These are phyloP conservation scores for Pseudovirgaria hyperparasitica DNA, from an alignment of 2,329 filamentous ascomycete species.

Conservation along the genomic window DNA sequence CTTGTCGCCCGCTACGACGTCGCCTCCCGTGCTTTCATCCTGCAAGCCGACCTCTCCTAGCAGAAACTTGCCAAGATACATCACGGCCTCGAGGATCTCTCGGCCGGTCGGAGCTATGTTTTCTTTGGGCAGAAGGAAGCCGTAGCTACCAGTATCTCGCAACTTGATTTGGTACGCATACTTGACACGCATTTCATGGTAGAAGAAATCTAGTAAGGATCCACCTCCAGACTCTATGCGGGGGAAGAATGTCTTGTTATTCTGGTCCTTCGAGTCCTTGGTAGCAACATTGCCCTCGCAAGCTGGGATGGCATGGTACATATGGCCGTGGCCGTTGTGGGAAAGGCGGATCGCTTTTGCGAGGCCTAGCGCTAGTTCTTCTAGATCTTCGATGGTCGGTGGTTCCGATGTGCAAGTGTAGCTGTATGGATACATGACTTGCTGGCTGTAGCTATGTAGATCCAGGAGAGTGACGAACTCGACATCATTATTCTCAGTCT, in stretches of 20 bases:
- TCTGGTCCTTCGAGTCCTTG: constrained; percentile 18
- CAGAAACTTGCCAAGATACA: constrained; percentile 74
- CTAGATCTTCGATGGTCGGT: constrained; percentile 78
- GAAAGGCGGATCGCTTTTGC: constrained; percentile 80
- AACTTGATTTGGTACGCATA: constrained; percentile 93
- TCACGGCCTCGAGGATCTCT: constrained; percentile 71
- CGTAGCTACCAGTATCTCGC: constrained; percentile 84
- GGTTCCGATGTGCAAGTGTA: constrained; percentile 69
- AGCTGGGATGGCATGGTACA: constrained; percentile 57
- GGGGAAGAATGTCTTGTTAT: constrained; percentile 23
- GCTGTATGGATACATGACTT: constrained; percentile 84
- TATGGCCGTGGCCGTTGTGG: constrained; percentile 54
- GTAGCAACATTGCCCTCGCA: constrained; percentile 62
- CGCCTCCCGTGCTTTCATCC: background rate
- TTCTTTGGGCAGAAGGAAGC: constrained; percentile 76
- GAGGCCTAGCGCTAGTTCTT: constrained; percentile 78
- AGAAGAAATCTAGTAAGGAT: constrained; percentile 89
- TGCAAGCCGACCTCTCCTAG: constrained; percentile 32
- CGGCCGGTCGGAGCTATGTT: constrained; percentile 82
- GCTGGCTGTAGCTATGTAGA: constrained; percentile 88
- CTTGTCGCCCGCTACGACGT: background rate
- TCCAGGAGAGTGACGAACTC: constrained; percentile 79
- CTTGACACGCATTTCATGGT: constrained; percentile 67
- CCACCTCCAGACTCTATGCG: constrained; percentile 67
- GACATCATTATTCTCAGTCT: constrained; percentile 57